Base-by-base conservation (phyloP, 495 filamentous ascomycete genomes). In the Pseudevernia furfuracea region DNA sequence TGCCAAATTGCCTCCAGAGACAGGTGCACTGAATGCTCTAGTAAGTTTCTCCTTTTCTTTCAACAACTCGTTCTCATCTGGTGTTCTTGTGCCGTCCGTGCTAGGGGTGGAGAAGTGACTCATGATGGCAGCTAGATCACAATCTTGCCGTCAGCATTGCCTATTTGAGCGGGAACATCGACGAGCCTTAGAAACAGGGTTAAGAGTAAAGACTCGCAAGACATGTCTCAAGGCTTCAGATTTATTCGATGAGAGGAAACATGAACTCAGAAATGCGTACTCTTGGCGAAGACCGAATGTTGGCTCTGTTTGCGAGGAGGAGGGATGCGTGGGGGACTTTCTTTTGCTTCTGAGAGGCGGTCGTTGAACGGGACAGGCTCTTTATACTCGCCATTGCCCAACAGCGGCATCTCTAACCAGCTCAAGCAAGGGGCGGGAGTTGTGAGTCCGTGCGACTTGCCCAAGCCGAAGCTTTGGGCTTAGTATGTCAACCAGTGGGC, bases 211-310 rank as follows among this genome's bases (percentile, higher is more conserved):
- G n/a, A 49, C 11, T 6, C n/a, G 4, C n/a, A 23, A 25, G 21
- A 4, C 23, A 52, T 17, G 17, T 55, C 17, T 55, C 28, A n/a
- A 23, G 7, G 1, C 10, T 59, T 25, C 0, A 25, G 14, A 34
- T 15, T 21, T 15, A 14, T 15, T 36, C 36, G 0, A 30, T 3
- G 1, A 37, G n/a, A 10, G 57, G 25, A 32, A 21, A 8, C 8
- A 19, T 9, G 19, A 5, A 32, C 4, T 32, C 38, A 8, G 36
- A 30, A 34, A 17, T 11, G 36, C 52, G 28, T 55, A 55, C 52
- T 79, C 72, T 82, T 85, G 39, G 85, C 85, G 65, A 87, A 82
- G 30, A 67, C 71, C 30, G 80, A 81, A 71, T 83, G 80, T 65
- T 82, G 80, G 61, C 70, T 68, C 64, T 78, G 76, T 52, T 66